Evolutionary conservation across 1,284 basidiomycete genomes (phyloP).

Genomic region (Anthracocystis walkeri): DNA sequence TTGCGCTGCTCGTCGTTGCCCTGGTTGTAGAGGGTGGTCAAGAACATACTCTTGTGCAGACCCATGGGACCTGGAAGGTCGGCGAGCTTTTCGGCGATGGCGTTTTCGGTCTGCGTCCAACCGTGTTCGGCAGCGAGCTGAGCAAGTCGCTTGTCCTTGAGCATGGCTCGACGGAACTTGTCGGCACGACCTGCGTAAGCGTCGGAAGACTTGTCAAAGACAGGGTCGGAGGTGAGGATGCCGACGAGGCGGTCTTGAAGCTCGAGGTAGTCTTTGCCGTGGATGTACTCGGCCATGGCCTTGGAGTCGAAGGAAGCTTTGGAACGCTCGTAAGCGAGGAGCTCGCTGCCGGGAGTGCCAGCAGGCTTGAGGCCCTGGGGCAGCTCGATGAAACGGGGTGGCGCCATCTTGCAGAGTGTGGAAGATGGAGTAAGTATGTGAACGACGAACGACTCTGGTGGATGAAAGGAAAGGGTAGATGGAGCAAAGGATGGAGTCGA

Average conservation of each 20-base stretch:
- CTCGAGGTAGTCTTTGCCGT: constrained; percentile 59
- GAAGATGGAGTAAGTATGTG: too few relatives aligned
- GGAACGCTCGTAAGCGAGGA: constrained; percentile 59
- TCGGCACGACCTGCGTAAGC: constrained; percentile 70
- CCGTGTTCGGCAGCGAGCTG: constrained; percentile 70
- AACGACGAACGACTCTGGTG: background rate
- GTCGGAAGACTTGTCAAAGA: constrained; percentile 77
- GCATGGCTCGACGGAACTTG: constrained; percentile 66
- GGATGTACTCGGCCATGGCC: constrained; percentile 61
- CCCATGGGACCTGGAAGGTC: constrained; percentile 62
- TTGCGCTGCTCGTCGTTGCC: constrained; percentile 63
- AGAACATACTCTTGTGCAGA: constrained; percentile 65
- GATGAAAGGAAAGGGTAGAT: background rate
- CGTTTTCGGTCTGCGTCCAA: constrained; percentile 59
- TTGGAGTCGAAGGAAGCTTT: constrained; percentile 63
- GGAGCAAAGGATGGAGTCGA: background rate
- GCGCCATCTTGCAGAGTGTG: constrained; percentile 30
- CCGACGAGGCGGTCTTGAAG: constrained; percentile 73
- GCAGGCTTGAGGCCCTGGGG: constrained; percentile 62
- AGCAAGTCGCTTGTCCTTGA: constrained; percentile 69
- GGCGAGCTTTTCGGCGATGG: constrained; percentile 57
- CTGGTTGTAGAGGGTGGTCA: constrained; percentile 64
- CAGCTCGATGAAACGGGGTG: constrained; percentile 48
- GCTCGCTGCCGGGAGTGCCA: constrained; percentile 54
- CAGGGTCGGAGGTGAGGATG: constrained; percentile 74